Evolutionary conservation across 2,329 filamentous ascomycete genomes (phyloP).

Genomic region (Aspergillus piperis): DNA sequence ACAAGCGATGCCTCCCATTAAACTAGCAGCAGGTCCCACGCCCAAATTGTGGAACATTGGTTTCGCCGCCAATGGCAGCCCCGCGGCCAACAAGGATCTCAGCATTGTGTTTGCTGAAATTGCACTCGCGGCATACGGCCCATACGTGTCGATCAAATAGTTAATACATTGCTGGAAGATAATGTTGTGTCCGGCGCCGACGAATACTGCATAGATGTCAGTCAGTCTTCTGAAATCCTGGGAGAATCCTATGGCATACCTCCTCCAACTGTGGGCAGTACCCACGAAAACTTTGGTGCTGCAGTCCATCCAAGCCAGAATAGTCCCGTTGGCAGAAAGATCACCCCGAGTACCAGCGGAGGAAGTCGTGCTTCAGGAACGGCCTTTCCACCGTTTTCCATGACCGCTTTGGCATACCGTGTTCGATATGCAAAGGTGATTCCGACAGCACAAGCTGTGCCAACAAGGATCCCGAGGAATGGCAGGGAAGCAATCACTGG

Average conservation of each 20-base stretch:
- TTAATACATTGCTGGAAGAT: constrained; percentile 53
- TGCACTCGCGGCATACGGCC: constrained; percentile 45
- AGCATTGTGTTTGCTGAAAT: constrained; percentile 49
- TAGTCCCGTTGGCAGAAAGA: constrained; percentile 46
- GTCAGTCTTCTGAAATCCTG: background rate
- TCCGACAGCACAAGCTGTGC: constrained; percentile 42
- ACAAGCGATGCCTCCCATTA: background rate
- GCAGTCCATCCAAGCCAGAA: constrained; percentile 51
- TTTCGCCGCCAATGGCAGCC: constrained; percentile 39
- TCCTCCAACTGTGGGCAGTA: constrained; percentile 15
- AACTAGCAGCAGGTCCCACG: constrained; percentile 38
- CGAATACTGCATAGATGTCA: constrained; percentile 30
- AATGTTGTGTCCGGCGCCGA: constrained; percentile 50
- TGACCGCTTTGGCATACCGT: constrained; percentile 38
- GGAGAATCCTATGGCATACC: background rate
- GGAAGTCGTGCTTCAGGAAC: constrained; percentile 47
- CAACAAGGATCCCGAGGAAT: constrained; percentile 48
- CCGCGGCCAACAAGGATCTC: constrained; percentile 43
- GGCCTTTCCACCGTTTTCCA: constrained; percentile 29
- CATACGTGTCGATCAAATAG: constrained; percentile 47
- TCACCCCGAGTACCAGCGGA: constrained; percentile 49
- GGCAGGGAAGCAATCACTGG: constrained; percentile 45
- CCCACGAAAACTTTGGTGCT: constrained; percentile 21
- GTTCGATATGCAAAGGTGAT: constrained; percentile 49
- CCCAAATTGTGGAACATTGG: constrained; percentile 47